Evolutionary conservation across 2,329 filamentous ascomycete species (phyloP).

Genomic region (Mycosphaerella sp.): DNA sequence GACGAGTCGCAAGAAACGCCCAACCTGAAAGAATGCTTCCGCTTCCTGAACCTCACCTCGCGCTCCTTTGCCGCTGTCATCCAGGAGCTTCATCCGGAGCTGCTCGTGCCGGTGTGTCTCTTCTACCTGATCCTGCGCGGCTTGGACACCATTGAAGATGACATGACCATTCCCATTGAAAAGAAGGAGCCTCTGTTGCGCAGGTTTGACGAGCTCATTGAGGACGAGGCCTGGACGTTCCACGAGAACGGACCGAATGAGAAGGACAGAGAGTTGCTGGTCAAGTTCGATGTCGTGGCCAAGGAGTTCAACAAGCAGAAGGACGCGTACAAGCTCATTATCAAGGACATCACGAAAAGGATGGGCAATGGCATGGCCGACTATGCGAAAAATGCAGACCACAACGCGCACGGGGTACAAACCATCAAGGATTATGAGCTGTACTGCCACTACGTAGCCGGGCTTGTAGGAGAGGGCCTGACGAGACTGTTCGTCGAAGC

Average conservation of each 20-base stretch:
- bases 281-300: constrained; percentile 85
- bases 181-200: constrained; percentile 83
- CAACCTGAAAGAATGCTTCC: constrained; percentile 75
- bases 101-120: constrained; percentile 78
- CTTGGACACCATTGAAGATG: constrained; percentile 97
- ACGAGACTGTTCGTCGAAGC: constrained; percentile 86
- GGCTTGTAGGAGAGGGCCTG: constrained; percentile 89
- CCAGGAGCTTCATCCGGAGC: constrained; percentile 88
- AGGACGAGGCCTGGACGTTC: constrained; percentile 86
- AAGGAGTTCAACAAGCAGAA: constrained; percentile 85
- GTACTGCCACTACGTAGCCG: constrained; percentile 98
- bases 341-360: constrained; percentile 84
- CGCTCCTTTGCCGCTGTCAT: constrained; percentile 92
- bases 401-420: constrained; percentile 65
- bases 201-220: constrained; percentile 71
- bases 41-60: constrained; percentile 79
- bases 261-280: constrained; percentile 87
- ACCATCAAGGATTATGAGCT: constrained; percentile 86
- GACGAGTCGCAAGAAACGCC: constrained; percentile 67
- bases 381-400: constrained; percentile 77
- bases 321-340: constrained; percentile 73
- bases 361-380: constrained; percentile 99
- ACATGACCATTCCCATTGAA: constrained; percentile 80
- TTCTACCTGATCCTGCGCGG: constrained; percentile 93
- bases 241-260: constrained; percentile 79